These are phyloP conservation scores for Boletales sp. DNA, from an alignment of 768 basidiomycete species.

Conservation along the genomic window DNA sequence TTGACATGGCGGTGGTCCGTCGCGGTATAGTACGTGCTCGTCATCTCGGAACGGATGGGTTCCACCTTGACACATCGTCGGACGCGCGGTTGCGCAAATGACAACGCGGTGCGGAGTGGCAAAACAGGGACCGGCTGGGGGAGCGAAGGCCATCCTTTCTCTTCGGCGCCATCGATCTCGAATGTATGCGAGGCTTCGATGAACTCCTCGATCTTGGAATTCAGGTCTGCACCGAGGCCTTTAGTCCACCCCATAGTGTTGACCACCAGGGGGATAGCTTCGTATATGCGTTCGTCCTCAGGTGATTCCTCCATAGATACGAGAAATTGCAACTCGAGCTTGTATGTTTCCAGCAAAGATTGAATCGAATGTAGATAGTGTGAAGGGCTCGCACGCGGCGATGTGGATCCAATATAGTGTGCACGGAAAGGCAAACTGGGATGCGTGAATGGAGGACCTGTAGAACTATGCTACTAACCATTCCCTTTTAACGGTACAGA, in stretches of 20 bases:
- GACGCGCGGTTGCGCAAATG: background rate
- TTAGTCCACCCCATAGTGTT: conserved; percentile 99
- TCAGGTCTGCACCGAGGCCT: conserved; percentile 84
- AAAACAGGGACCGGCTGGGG: conserved; percentile 5
- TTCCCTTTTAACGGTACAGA: background rate
- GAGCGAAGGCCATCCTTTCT: conserved; percentile 18
- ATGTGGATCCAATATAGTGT: conserved; percentile 79
- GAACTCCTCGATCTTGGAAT: conserved; percentile 62
- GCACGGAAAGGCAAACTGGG: conserved; percentile 64
- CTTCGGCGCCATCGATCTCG: conserved; percentile 20
- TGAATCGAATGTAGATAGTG: conserved; percentile 70
- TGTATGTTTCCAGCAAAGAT: conserved; percentile 63
- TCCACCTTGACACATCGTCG: conserved; percentile 29
- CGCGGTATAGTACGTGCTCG: conserved; percentile 33
- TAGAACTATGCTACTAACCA: background rate
- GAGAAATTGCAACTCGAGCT: conserved; percentile 60
- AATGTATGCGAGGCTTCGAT: conserved; percentile 46
- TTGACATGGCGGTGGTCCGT: conserved; percentile 69
- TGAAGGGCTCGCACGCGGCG: conserved; percentile 73
- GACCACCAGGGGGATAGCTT: conserved; percentile 77
- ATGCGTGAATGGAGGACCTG: conserved; percentile 90
- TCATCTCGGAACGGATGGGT: conserved; percentile 38
- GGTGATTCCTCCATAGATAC: conserved; percentile 26
- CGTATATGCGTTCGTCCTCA: conserved; percentile 41
- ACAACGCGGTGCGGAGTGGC: background rate